Evolutionary conservation across 192 early-diverging fungal species (phyloP).

Genomic region (Coemansia sp.): DNA sequence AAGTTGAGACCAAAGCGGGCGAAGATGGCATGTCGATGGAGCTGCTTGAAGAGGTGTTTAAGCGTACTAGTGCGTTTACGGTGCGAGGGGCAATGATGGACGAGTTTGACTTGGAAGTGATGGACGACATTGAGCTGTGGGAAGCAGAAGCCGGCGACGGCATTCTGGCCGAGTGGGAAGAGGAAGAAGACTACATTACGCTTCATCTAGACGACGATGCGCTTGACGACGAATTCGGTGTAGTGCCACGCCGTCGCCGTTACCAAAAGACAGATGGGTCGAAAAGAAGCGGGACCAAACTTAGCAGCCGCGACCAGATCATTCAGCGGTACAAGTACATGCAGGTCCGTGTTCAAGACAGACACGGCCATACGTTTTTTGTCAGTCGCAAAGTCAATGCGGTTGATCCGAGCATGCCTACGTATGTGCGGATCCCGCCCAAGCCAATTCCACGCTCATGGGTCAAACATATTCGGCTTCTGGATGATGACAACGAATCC

Average conservation of each 20-base stretch:
- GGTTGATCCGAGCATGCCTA: slow-evolving; percentile 80
- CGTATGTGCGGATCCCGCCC: slow-evolving; percentile 85
- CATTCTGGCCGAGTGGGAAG: slow-evolving; percentile 70
- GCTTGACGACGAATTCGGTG: slow-evolving; percentile 76
- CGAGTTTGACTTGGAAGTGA: slow-evolving; percentile 43
- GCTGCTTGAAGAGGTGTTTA: slow-evolving; percentile 88
- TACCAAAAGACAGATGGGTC: slow-evolving; percentile 31
- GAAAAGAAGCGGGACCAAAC: slow-evolving; percentile 53
- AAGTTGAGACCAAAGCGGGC: neutral
- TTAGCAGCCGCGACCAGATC: slow-evolving; percentile 63
- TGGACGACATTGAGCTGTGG: slow-evolving; percentile 72
- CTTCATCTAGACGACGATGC: slow-evolving; percentile 70
- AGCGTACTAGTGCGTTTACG: slow-evolving; percentile 84
- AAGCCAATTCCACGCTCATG: slow-evolving; percentile 81
- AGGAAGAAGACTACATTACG: slow-evolving; percentile 66
- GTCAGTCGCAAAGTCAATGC: slow-evolving; percentile 81
- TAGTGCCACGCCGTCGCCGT: slow-evolving; percentile 44
- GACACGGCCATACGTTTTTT: slow-evolving; percentile 79
- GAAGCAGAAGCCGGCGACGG: slow-evolving; percentile 70
- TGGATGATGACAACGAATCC: slow-evolving; percentile 31
- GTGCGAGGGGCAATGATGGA: slow-evolving; percentile 54
- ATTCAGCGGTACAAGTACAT: slow-evolving; percentile 81
- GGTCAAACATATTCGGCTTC: slow-evolving; percentile 72
- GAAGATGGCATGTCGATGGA: slow-evolving; percentile 61
- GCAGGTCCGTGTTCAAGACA: slow-evolving; percentile 83